Percentiles rank a stretch among this genome's conserved stretches.
phyloP scores from a whole-genome alignment of 1,284 basidiomycete species.

The Salmacisia buchloeana region DNA sequence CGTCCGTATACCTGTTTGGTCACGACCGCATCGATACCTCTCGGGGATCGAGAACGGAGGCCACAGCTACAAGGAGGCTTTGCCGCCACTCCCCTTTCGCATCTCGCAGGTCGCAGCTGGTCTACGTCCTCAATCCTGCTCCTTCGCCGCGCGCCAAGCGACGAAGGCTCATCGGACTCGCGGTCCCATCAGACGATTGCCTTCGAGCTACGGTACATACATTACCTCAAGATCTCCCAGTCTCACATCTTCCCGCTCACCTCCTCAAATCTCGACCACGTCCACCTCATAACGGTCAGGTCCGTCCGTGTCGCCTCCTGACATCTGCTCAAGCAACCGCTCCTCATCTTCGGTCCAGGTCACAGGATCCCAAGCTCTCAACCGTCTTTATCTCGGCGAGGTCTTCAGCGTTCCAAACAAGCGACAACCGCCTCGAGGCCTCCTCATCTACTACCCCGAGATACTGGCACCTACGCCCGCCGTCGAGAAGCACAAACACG shows the following conservation, averaged over 20 bases:
- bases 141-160: too few species aligned
- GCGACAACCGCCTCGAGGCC: background rate
- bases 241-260: background rate
- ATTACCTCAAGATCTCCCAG: background rate
- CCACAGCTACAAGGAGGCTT: too few species aligned
- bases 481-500: background rate
- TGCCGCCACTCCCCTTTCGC: too few species aligned
- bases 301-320: background rate
- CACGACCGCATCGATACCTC: too few species aligned
- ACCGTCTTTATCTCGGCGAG: background rate
- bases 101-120: too few species aligned
- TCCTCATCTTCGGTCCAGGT: background rate
- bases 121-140: too few species aligned
- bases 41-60: too few species aligned
- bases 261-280: background rate
- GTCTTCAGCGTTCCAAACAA: background rate
- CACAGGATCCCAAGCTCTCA: background rate
- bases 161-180: background rate
- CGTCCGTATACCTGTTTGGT: too few species aligned
- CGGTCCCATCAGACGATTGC: background rate
- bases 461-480: background rate
- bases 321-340: constrained; percentile 3
- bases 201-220: background rate
- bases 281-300: constrained; percentile 1
- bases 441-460: background rate